These are phyloP conservation scores for Geranium brycei DNA, from an alignment of 345 rosid species.

Conservation along the genomic window DNA sequence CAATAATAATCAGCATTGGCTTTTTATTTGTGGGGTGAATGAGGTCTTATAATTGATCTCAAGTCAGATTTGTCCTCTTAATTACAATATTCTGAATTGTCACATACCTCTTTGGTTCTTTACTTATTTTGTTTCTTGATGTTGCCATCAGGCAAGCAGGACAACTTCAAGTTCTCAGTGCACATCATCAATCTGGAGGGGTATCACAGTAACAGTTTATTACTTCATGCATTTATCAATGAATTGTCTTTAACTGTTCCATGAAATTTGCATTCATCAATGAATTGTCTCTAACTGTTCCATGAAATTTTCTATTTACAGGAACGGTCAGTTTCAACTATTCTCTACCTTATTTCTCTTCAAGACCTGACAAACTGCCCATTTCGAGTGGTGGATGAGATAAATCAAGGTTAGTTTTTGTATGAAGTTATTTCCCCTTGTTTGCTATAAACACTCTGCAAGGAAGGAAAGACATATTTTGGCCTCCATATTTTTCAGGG, in stretches of 20 bases:
- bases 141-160: constrained; percentile 48
- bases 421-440: neutral
- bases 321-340: constrained; percentile 92
- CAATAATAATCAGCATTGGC: neutral
- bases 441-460: neutral
- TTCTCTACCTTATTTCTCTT: constrained; percentile 91
- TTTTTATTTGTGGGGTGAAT: neutral
- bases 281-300: neutral
- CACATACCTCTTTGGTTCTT: neutral
- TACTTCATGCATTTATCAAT: constrained; percentile 6
- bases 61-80: neutral
- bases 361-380: constrained; percentile 97
- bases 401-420: constrained; percentile 62
- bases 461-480: neutral
- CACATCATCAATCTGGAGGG: constrained; percentile 98
- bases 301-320: constrained; percentile 8
- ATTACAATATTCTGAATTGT: constrained; percentile 1
- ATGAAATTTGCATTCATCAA: constrained; percentile 5
- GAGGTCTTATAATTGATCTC: neutral
- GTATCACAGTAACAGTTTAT: constrained; percentile 17
- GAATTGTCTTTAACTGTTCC: neutral
- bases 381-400: constrained; percentile 93
- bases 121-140: constrained; percentile 11
- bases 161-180: constrained; percentile 80
- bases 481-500: constrained; percentile 26